Evolutionary conservation across 1,284 basidiomycete genomes (phyloP).

Genomic region (Ustilago lituana): DNA sequence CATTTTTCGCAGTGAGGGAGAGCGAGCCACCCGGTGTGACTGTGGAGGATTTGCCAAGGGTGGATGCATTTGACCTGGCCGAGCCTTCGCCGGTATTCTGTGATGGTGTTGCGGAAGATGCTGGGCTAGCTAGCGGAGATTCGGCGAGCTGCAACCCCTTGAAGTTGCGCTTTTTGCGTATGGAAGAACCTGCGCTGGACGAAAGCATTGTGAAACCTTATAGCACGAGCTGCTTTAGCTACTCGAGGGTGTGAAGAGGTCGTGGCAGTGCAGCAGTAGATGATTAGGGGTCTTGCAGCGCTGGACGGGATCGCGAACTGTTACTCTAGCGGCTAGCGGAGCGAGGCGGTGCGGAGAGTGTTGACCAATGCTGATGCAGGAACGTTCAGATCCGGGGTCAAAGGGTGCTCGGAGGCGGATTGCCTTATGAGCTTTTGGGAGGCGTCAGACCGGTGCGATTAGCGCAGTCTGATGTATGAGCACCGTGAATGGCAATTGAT

Average conservation of each 20-base stretch:
- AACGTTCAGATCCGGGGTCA: too few species aligned
- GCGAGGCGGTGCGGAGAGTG: too few species aligned
- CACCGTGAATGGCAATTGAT: too few species aligned
- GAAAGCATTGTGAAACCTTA: constrained; percentile 25
- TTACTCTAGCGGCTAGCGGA: too few species aligned
- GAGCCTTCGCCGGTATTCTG: constrained; percentile 26
- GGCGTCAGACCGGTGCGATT: too few species aligned
- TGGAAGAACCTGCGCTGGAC: constrained; percentile 33
- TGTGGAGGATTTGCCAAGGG: constrained; percentile 28
- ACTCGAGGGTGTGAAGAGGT: background rate
- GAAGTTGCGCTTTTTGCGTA: constrained; percentile 67
- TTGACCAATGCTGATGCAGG: too few species aligned
- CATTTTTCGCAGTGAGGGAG: constrained; percentile 14
- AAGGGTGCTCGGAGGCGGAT: too few species aligned
- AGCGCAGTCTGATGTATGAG: too few species aligned
- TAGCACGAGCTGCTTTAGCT: background rate
- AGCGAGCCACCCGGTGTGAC: constrained; percentile 29
- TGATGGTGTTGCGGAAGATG: constrained; percentile 21
- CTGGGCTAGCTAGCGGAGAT: constrained; percentile 47
- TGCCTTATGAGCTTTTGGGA: too few species aligned
- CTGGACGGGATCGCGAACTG: too few species aligned
- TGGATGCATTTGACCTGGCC: constrained; percentile 21
- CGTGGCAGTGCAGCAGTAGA: too few species aligned
- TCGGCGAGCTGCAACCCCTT: constrained; percentile 61
- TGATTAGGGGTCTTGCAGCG: too few species aligned